Conservation (phyloP, 495 filamentous ascomycete genomes). For the Wilcoxina mikolae region DNA sequence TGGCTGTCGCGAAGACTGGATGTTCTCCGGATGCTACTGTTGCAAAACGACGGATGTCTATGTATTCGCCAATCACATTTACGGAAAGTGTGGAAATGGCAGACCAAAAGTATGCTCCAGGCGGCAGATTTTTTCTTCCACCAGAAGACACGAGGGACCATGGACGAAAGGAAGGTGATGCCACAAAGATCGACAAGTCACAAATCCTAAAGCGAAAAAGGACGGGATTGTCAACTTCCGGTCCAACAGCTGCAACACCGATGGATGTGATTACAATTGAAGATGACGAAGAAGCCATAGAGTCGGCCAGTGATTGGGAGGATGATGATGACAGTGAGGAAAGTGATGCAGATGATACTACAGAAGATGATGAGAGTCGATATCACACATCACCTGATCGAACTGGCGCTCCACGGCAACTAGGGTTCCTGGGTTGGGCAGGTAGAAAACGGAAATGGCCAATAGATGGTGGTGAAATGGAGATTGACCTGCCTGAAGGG, state of each 20-base stretch:
- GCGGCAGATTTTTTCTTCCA: conserved; percentile 27
- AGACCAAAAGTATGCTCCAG: conserved; percentile 26
- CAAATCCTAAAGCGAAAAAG: conserved; percentile 17
- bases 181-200: conserved; percentile 1
- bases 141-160: conserved; percentile 23
- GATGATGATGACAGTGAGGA: conserved; percentile 24
- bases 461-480: conserved; percentile 15
- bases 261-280: not conserved
- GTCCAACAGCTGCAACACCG: conserved; percentile 16
- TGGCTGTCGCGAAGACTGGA: not conserved
- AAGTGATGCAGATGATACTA: conserved; percentile 27
- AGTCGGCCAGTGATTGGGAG: conserved; percentile 11
- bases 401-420: not conserved
- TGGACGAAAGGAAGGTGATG: conserved; percentile 15
- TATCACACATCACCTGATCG: conserved; percentile 1
- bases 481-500: not conserved
- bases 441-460: conserved; percentile 22
- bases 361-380: conserved; percentile 15
- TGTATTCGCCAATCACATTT: conserved; percentile 27
- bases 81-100: conserved; percentile 25
- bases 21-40: not conserved
- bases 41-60: conserved; percentile 17
- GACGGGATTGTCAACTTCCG: conserved; percentile 19
- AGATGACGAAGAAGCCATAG: not conserved
- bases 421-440: conserved; percentile 5